phyloP scores from a whole-genome alignment of 768 basidiomycete species.

The Sarcodon aspratus region DNA sequence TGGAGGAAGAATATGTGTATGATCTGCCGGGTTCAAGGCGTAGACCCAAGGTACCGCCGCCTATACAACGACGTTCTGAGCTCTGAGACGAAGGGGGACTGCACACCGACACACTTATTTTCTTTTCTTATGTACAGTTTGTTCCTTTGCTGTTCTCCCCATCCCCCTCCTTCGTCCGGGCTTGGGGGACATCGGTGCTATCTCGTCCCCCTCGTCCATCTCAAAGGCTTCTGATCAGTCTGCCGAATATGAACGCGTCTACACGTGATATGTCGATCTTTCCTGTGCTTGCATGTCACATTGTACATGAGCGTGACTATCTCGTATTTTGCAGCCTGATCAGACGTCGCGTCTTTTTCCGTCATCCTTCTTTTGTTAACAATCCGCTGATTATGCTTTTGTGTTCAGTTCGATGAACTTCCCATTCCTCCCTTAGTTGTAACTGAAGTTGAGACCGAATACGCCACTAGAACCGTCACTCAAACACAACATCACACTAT shows the following conservation, averaged over 20 bases:
- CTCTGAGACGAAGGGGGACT: slow-evolving; percentile 89
- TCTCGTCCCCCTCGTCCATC: slow-evolving; percentile 62
- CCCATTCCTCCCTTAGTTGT: slow-evolving; percentile 22
- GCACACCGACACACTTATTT: slow-evolving; percentile 27
- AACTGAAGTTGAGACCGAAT: slow-evolving; percentile 53
- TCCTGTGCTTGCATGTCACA: slow-evolving; percentile 4
- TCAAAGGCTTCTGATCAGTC: too few relatives aligned
- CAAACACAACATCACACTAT: slow-evolving; percentile 24
- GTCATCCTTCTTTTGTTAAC: slow-evolving; percentile 6
- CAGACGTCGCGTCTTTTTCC: slow-evolving; percentile 20
- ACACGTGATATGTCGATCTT: slow-evolving; percentile 28
- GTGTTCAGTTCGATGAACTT: slow-evolving; percentile 24
- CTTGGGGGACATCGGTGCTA: slow-evolving; percentile 74
- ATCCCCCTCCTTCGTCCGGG: slow-evolving; percentile 68
- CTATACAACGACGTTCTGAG: slow-evolving; percentile 80
- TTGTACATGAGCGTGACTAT: slow-evolving; percentile 1
- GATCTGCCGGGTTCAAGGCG: slow-evolving; percentile 56
- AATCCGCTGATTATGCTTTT: slow-evolving; percentile 10
- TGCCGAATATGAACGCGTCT: not conserved
- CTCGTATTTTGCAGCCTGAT: not conserved
- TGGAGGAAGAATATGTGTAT: slow-evolving; percentile 77
- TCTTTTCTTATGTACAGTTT: slow-evolving; percentile 32
- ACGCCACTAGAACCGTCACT: slow-evolving; percentile 38
- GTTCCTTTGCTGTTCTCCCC: slow-evolving; percentile 64
- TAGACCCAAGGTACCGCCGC: slow-evolving; percentile 87